Base-by-base conservation (phyloP, 495 filamentous ascomycete genomes). In the Podospora sp. region DNA sequence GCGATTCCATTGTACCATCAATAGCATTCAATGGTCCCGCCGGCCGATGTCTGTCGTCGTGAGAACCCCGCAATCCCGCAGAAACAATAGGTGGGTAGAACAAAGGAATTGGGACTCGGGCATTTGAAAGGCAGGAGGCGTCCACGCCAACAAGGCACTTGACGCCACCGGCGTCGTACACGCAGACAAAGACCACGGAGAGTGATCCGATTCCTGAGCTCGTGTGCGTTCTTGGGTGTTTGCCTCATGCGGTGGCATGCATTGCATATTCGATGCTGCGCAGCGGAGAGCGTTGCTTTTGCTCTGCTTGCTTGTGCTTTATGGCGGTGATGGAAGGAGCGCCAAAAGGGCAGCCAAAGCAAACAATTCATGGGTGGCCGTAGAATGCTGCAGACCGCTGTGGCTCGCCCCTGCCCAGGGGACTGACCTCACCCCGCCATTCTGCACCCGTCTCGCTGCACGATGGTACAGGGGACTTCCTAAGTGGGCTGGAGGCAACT, bases 261-360 rank as follows among this genome's bases (percentile, higher is more conserved):
- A 58, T 65, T 46, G 63, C 63, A 65, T 65, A 25, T 40, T 46
- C 63, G 63, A 65, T 65, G 60, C 60, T 62, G 60, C n/a, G n/a
- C 60, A 51, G 60, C 20, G 40, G 60, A 62, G 33, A 21, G 33
- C 57, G 20, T 59, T 14, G 21, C 20, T 27, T 59, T 25, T 33
- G 29, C 29, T 33, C 29, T 33, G 29, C 29, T 55, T 55, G 25
- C 26, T 33, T 20, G 9, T 33, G 5, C 11, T 18, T 14, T 46
- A 6, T 11, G 40, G 40, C 29, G 40, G 40, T 46, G 40, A 46
- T 14, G 40, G 16, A 6, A 11, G 16, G 33, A 6, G 33, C 5
- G 6, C 5, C 5, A 12, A 12, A 36, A 36, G 12, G 12, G 40
- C 2, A 46, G 12, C 2, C 9, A 46, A 46, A 46, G 40, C 40